Conservation (phyloP, 179 eudicot genomes). For the Heliamphora pulchella region DNA sequence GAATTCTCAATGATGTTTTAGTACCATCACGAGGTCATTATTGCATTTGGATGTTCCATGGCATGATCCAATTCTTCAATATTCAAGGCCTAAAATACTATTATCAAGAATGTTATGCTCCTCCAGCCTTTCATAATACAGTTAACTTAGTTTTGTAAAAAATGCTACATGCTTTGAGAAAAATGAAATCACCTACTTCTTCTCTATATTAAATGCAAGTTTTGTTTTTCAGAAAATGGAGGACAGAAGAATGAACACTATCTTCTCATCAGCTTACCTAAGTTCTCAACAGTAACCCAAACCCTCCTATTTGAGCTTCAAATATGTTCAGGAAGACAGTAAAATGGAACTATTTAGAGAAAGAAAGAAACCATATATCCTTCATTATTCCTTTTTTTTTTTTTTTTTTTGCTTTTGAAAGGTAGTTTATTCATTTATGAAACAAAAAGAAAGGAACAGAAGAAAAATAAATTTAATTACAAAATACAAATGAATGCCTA, state of each 20-base stretch:
- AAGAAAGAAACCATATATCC: background rate
- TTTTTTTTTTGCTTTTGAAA: too few relatives aligned
- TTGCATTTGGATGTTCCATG: too few relatives aligned
- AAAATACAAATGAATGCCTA: background rate
- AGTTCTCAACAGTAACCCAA: too few relatives aligned
- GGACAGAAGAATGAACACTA: too few relatives aligned
- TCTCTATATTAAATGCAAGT: background rate
- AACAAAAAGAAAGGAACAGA: background rate
- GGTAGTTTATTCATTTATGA: background rate
- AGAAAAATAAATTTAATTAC: conserved; percentile 1
- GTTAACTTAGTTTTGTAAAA: too few relatives aligned
- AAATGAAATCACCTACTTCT: background rate
- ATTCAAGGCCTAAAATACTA: too few relatives aligned
- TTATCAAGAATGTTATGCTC: too few relatives aligned
- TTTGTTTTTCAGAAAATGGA: background rate
- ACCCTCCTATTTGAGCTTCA: background rate
- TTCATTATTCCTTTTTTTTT: background rate
- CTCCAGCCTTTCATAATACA: too few relatives aligned
- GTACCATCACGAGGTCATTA: too few relatives aligned
- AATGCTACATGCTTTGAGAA: background rate
- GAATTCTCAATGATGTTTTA: too few relatives aligned
- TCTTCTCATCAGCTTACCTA: too few relatives aligned
- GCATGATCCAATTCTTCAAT: too few relatives aligned
- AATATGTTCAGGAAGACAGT: background rate
- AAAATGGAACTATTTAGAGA: background rate